phyloP scores from a whole-genome alignment of 2,329 filamentous ascomycete species.

The Aspergillus pseudonomiae region DNA sequence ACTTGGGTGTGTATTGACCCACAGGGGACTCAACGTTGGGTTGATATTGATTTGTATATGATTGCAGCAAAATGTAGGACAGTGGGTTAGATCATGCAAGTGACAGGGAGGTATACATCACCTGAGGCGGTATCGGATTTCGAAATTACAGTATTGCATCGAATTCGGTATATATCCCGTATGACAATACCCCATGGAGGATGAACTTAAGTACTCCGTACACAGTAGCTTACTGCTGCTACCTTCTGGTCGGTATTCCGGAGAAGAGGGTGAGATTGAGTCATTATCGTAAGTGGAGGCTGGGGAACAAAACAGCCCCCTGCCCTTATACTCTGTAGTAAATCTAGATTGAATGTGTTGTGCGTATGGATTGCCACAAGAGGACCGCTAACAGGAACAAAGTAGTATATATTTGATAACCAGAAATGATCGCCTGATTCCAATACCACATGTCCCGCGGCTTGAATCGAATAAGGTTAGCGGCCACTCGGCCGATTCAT shows the following conservation, averaged over 20 bases:
- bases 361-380: neutral
- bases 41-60: neutral
- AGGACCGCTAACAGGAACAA: neutral
- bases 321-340: neutral
- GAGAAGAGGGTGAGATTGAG: neutral
- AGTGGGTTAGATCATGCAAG: neutral
- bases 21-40: neutral
- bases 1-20: constrained; percentile 1
- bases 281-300: neutral
- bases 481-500: constrained; percentile 1
- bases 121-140: neutral
- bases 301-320: neutral
- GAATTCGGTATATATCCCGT: neutral
- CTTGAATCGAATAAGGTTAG: neutral
- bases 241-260: neutral
- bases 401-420: constrained; percentile 7
- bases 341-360: neutral
- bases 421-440: neutral
- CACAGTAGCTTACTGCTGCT: neutral
- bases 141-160: neutral
- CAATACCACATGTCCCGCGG: neutral
- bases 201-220: neutral
- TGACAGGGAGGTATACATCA: neutral
- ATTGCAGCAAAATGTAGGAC: neutral
- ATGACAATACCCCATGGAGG: neutral